Evolutionary conservation across 495 filamentous ascomycete species (phyloP).

Genomic region (Neurospora sp.): DNA sequence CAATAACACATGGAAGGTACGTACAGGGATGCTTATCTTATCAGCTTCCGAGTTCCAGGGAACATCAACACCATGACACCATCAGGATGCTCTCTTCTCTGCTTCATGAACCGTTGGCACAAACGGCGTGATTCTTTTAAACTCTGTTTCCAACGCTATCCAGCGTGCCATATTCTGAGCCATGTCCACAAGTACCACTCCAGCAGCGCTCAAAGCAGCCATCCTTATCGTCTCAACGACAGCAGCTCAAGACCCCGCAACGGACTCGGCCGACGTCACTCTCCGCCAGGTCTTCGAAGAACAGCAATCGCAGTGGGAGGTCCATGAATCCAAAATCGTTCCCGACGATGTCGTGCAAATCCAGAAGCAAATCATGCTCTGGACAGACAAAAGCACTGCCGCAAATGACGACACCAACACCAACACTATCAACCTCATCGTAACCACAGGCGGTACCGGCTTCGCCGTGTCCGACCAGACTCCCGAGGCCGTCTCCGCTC

Average conservation of each 20-base stretch:
- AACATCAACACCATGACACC: background rate
- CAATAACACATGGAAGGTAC: background rate
- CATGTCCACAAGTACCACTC: conserved; percentile 14
- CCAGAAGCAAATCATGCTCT: conserved; percentile 56
- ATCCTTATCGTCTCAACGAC: conserved; percentile 91
- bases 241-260: conserved; percentile 69
- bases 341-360: conserved; percentile 67
- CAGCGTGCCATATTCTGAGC: background rate
- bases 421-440: conserved; percentile 57
- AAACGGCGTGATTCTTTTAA: background rate
- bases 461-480: conserved; percentile 85
- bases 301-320: conserved; percentile 55
- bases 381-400: conserved; percentile 48
- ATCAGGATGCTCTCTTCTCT: background rate
- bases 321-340: conserved; percentile 63
- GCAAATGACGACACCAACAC: conserved; percentile 16
- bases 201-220: conserved; percentile 45
- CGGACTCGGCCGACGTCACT: conserved; percentile 57
- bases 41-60: background rate
- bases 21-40: background rate
- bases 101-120: background rate
- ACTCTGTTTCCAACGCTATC: background rate
- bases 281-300: conserved; percentile 58
- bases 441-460: conserved; percentile 88
- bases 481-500: conserved; percentile 74